Evolutionary conservation across 2,329 filamentous ascomycete genomes (phyloP), one percentile per base, ranked within the genome.

Genomic region (Madurella mycetomatis): DNA sequence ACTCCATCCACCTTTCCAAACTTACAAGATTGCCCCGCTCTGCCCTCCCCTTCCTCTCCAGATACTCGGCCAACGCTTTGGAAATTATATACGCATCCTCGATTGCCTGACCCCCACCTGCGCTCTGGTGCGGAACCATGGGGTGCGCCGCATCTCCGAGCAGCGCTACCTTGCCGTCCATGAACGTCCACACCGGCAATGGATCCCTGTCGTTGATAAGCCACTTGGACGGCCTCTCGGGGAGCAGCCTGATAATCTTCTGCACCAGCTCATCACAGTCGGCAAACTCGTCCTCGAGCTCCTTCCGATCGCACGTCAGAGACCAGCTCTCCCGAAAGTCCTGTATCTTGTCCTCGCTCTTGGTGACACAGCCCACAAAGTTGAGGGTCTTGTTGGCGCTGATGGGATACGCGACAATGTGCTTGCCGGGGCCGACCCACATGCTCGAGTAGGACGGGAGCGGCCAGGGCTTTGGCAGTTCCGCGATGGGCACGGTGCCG

Each of bases 71-170:
- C 13, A 69, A 41, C 2, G 57, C 66, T 52, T 62, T 62, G 19
- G 62, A 67, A 42, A 67, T 63, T 34, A 67, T 68, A 44, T 64
- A 67, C 5, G 60, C 67, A 51, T 72, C 71, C 54, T 73, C 69
- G 53, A 78, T 71, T 0, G 69, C 73, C 59, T 76, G 73, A 11
- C 74, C 73, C 1, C 72, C 67, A 4, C 76, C 75, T 50, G 76
- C 73, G 1, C 74, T 74, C 8, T 73, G 67, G 12, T 70, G 69
- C 1, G 75, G 75, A 0, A 74, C 70, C 62, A 77, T 76, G 1
- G 75, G 73, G 64, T 79, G 76, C 1, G 76, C 76, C 1, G 76
- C 75, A 63, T 80, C 76, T 12, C 76, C 76, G 7, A 77, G 55
- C 4, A 77, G 63, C 0, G 72, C 66, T 11, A 76, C 69, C 39